Conservation (phyloP, 768 basidiomycete species). For the Collybia mongolica region DNA sequence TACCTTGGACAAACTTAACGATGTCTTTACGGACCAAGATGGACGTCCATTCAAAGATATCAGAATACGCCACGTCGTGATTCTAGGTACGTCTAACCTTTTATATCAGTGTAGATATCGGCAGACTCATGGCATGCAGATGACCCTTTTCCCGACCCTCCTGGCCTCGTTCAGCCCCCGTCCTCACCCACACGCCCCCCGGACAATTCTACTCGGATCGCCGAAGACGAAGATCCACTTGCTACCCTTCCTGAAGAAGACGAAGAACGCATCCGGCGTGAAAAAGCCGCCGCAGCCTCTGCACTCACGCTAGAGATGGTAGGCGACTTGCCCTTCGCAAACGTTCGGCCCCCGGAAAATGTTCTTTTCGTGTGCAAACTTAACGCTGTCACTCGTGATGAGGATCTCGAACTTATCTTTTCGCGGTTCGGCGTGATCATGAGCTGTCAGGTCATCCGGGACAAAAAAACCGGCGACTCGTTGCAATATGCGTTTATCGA, state of each 20-base stretch:
- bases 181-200: slow-evolving; percentile 78
- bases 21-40: slow-evolving; percentile 84
- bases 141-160: slow-evolving; percentile 93
- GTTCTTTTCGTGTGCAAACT: slow-evolving; percentile 99
- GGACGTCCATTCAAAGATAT: slow-evolving; percentile 93
- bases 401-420: slow-evolving; percentile 97
- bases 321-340: slow-evolving; percentile 96
- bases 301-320: slow-evolving; percentile 99
- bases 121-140: slow-evolving; percentile 45
- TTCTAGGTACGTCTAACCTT: slow-evolving; percentile 62
- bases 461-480: slow-evolving; percentile 94
- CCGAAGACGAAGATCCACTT: slow-evolving; percentile 91
- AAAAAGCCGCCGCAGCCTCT: slow-evolving; percentile 87
- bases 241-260: slow-evolving; percentile 84
- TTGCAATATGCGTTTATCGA: slow-evolving; percentile 99
- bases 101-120: neutral
- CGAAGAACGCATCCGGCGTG: slow-evolving; percentile 75
- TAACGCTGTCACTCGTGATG: slow-evolving; percentile 92
- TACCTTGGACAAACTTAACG: slow-evolving; percentile 89
- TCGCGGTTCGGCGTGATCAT: slow-evolving; percentile 93
- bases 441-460: slow-evolving; percentile 96
- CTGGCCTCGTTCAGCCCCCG: slow-evolving; percentile 68
- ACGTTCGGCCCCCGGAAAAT: slow-evolving; percentile 97
- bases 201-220: slow-evolving; percentile 86
- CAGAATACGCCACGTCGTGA: slow-evolving; percentile 91